Evolutionary conservation across 176 grass and related monocot genomes (phyloP).

Genomic region (Puya raimondii): DNA sequence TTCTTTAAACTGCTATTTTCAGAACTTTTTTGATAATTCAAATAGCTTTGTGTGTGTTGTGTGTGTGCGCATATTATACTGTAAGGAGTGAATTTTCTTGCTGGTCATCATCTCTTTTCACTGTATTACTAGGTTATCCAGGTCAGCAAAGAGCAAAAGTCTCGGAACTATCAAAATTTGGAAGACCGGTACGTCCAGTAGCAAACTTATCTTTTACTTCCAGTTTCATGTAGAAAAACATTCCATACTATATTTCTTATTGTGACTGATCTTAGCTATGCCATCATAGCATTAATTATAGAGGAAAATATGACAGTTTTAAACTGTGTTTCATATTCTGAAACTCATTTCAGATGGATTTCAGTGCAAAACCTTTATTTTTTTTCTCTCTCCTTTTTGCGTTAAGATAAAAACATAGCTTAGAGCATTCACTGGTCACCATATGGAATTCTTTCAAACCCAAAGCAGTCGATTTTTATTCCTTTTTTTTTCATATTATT

Average conservation of each 20-base stretch:
- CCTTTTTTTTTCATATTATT: no score
- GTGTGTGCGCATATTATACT: not conserved
- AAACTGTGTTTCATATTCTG: no score
- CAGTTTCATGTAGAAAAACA: not conserved
- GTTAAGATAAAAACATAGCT: no score
- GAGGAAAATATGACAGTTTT: no score
- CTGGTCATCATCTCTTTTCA: not conserved
- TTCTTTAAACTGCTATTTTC: not conserved
- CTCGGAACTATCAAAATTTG: conserved; percentile 21
- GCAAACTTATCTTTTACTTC: not conserved
- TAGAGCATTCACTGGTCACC: no score
- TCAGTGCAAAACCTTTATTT: no score
- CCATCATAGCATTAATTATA: not conserved
- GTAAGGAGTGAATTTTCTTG: not conserved
- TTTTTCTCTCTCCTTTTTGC: no score
- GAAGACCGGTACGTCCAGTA: conserved; percentile 13
- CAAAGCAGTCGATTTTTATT: no score
- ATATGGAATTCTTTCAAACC: no score
- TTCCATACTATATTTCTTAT: not conserved
- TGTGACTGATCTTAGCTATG: not conserved
- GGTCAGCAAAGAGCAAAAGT: conserved; percentile 17
- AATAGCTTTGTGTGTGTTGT: not conserved
- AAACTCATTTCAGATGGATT: no score
- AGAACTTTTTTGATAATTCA: not conserved
- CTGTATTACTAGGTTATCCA: conserved; percentile 18